Evolutionary conservation across 129 eudicot species (phyloP).

Genomic region (Pseudognaphalium luteoalbum): DNA sequence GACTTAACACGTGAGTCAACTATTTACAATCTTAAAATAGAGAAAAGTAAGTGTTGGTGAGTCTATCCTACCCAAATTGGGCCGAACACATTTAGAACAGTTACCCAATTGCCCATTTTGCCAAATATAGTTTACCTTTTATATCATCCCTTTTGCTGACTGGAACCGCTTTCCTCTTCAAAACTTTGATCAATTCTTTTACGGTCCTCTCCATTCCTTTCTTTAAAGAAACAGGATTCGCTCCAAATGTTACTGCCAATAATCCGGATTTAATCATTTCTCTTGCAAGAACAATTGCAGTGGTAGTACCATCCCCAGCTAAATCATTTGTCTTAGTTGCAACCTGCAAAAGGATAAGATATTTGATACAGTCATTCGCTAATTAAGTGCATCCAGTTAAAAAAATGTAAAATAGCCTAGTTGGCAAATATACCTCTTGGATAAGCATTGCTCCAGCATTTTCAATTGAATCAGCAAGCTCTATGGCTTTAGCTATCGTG

Average conservation of each 20-base stretch:
- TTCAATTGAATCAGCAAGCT: slow-evolving; percentile 83
- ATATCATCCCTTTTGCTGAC: slow-evolving; percentile 68
- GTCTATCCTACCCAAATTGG: neutral
- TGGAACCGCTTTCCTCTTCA: slow-evolving; percentile 58
- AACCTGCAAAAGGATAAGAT: slow-evolving; percentile 51
- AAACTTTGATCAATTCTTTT: slow-evolving; percentile 56
- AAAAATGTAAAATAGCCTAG: neutral
- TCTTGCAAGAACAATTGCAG: slow-evolving; percentile 90
- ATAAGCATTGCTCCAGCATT: slow-evolving; percentile 81
- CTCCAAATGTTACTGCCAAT: slow-evolving; percentile 79
- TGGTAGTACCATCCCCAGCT: slow-evolving; percentile 97
- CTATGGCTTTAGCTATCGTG: slow-evolving; percentile 83
- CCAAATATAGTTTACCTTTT: slow-evolving; percentile 45
- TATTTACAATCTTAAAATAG: neutral
- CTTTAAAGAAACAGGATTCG: slow-evolving; percentile 73
- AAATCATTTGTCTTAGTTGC: slow-evolving; percentile 76
- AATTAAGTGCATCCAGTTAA: neutral
- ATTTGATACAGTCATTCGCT: neutral
- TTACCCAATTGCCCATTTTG: neutral
- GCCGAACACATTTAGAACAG: neutral
- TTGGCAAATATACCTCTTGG: slow-evolving; percentile 57
- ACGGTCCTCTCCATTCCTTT: slow-evolving; percentile 89
- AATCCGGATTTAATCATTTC: slow-evolving; percentile 84
- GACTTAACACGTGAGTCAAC: too few species aligned
- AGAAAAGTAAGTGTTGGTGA: neutral